Evolutionary conservation across 2,329 filamentous ascomycete genomes (phyloP).

Genomic region (Balansia obtecta): DNA sequence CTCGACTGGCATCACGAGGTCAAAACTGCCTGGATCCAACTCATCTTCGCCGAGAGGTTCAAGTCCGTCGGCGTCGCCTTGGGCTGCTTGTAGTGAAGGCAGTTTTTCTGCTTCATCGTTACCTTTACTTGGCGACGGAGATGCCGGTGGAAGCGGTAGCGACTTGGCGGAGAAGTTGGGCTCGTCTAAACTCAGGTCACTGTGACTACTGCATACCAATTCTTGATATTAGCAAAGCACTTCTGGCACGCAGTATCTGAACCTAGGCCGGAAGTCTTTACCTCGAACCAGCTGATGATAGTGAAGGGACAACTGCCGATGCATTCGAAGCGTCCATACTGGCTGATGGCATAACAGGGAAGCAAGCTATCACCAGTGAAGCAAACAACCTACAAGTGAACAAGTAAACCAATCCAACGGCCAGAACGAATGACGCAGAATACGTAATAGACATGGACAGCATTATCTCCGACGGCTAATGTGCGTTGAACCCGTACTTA

Average conservation of each 20-base stretch:
- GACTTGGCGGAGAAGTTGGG: constrained; percentile 6
- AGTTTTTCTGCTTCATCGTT: not conserved
- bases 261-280: not conserved
- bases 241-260: not conserved
- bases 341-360: not conserved
- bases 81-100: constrained; percentile 6
- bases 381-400: not conserved
- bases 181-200: constrained; percentile 8
- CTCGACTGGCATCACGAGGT: constrained; percentile 17
- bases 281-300: not conserved
- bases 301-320: not conserved
- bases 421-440: not conserved
- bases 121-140: not conserved
- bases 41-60: constrained; percentile 24
- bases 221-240: not conserved
- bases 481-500: not conserved
- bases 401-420: not conserved
- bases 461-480: not conserved
- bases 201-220: constrained; percentile 2
- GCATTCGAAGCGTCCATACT: not conserved
- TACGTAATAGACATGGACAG: not conserved
- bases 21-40: constrained; percentile 25
- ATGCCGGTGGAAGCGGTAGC: constrained; percentile 4
- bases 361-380: not conserved
- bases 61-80: constrained; percentile 16